Conservation (phyloP, 2,329 filamentous ascomycete species). For the Fusarium odoratissimum region DNA sequence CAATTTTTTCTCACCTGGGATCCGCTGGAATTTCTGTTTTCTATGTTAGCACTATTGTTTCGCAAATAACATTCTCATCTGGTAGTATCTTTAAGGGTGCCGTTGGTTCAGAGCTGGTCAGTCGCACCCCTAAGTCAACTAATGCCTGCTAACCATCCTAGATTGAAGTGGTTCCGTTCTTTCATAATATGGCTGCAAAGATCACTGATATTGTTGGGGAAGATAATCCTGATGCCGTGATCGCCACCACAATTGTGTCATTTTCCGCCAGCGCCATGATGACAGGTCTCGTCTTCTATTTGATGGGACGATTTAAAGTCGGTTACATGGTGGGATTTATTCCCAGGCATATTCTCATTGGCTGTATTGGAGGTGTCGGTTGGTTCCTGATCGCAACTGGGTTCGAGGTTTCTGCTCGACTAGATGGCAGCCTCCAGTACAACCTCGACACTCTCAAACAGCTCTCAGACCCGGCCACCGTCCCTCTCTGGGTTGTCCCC, state of each 20-base stretch:
- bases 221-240: constrained; percentile 84
- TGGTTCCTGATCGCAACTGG: constrained; percentile 94
- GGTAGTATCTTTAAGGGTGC: constrained; percentile 91
- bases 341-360: constrained; percentile 93
- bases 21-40: constrained; percentile 98
- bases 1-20: constrained; percentile 86
- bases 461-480: constrained; percentile 77
- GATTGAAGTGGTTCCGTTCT: constrained; percentile 98
- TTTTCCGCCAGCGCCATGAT: constrained; percentile 92
- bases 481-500: constrained; percentile 86
- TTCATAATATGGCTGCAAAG: constrained; percentile 96
- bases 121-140: constrained; percentile 39
- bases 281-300: constrained; percentile 90
- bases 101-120: constrained; percentile 90
- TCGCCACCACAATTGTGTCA: constrained; percentile 92
- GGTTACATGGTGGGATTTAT: constrained; percentile 97
- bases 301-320: constrained; percentile 87
- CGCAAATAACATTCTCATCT: constrained; percentile 88
- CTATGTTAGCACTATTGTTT: constrained; percentile 96
- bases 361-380: constrained; percentile 96
- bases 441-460: constrained; percentile 79
- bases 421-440: constrained; percentile 88
- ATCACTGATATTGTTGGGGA: constrained; percentile 84
- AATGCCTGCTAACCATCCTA: constrained; percentile 46
- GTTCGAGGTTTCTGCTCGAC: constrained; percentile 89